Evolutionary conservation across 2,329 filamentous ascomycete genomes (phyloP), one percentile per base, ranked within the genome.

Genomic region (Blastomyces percursus): DNA sequence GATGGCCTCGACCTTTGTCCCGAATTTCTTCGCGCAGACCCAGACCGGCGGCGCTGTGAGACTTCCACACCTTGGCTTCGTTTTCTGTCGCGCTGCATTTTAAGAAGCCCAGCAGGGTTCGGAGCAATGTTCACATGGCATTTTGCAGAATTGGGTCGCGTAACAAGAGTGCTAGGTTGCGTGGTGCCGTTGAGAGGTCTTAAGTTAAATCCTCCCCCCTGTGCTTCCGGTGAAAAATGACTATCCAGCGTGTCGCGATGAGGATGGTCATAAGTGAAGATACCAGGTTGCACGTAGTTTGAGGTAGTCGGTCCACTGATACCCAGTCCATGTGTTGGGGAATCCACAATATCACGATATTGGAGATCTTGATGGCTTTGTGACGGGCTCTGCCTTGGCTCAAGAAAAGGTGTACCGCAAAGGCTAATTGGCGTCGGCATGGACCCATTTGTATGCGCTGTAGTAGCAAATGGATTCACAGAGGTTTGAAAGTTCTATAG

Each of bases 401-500:
- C 68, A 30, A 66, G 62, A 61, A 74, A 73, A 42, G 72, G 70
- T 66, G 62, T 72, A 62, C 75, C 74, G 2, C 73, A 69, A 16
- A 77, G 69, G 61, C 75, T 76, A 66, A 76, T 71, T 40, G 76
- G 75, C 3, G 75, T 77, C 50, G 76, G 66, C 54, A 75, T 68
- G 61, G 68, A 65, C 21, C 65, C 62, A 48, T 71, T 63, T 63
- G 69, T 69, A 54, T 71, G 73, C 40, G 70, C 58, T 42, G 69
- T 67, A n/a, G 71, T 68, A 61, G 70, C 73, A 65, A 76, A 77
- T 3, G 73, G 68, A 60, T 72, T 67, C 54, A 64, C 66, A 40
- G 69, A 62, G 21, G 67, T 67, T 54, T 71, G 62, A 55, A 69
- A 76, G 9, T 69, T 63, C 64, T 64, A 59, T 2, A 21, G n/a